Conservation (phyloP, 2,329 filamentous ascomycete species). For the Botrytis squamosa region DNA sequence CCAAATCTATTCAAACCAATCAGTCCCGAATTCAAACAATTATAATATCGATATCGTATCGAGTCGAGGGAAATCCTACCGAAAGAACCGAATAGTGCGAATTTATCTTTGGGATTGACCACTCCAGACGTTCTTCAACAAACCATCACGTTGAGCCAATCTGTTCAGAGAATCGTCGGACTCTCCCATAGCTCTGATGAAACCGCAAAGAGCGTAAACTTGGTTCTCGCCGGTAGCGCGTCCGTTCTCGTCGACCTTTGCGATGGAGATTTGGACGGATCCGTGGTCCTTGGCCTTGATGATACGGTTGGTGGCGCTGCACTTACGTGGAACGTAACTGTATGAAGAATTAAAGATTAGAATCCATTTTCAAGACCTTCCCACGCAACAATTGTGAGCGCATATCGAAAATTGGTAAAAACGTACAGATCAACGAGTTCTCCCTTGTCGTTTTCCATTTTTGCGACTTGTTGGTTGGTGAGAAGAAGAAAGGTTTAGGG, state of each 20-base stretch:
- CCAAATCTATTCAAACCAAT: conserved; percentile 20
- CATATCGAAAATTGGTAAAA: conserved; percentile 20
- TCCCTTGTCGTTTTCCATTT: conserved; percentile 99
- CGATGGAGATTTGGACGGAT: conserved; percentile 93
- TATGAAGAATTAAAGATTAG: conserved; percentile 21
- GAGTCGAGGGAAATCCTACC: conserved; percentile 29
- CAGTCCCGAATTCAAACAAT: conserved; percentile 1
- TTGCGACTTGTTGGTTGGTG: conserved; percentile 47
- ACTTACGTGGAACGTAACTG: conserved; percentile 98
- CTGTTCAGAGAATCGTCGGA: conserved; percentile 95
- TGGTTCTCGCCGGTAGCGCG: conserved; percentile 93
- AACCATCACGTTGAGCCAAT: conserved; percentile 90
- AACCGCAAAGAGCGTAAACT: conserved; percentile 94
- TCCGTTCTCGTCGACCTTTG: conserved; percentile 99
- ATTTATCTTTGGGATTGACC: conserved; percentile 44
- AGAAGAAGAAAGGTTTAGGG: conserved; percentile 23
- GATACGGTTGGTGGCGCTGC: conserved; percentile 98
- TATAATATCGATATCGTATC: not conserved
- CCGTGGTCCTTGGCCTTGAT: conserved; percentile 99
- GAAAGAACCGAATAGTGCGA: conserved; percentile 33
- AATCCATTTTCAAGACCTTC: conserved; percentile 4
- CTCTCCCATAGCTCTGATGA: conserved; percentile 97
- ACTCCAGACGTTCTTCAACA: conserved; percentile 97
- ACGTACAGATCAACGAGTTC: conserved; percentile 98
- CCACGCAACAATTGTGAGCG: not conserved